A percentile compares a stretch with the other conserved stretches of the same genome.
phyloP scores from a whole-genome alignment of 495 filamentous ascomycete genomes.

The Neurospora hispaniola region DNA sequence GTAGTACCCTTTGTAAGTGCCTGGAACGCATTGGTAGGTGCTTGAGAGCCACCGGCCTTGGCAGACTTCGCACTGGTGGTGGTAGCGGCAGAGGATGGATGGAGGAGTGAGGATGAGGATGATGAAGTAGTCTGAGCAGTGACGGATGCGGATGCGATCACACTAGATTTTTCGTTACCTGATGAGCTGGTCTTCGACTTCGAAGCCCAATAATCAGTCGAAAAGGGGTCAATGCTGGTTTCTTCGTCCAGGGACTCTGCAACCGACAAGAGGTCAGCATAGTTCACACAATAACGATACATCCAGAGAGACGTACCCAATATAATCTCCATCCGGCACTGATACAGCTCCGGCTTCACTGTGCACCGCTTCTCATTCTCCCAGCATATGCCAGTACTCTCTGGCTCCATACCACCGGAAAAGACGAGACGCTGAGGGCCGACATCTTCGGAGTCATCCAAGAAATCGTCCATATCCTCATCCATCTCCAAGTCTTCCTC shows the following conservation, averaged over 20 bases:
- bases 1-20: constrained; percentile 7
- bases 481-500: constrained; percentile 52
- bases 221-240: constrained; percentile 73
- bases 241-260: constrained; percentile 27
- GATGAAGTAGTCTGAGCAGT: background rate
- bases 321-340: constrained; percentile 63
- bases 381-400: constrained; percentile 73
- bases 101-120: background rate
- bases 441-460: constrained; percentile 58
- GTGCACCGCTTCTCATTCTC: constrained; percentile 43
- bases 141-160: background rate
- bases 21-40: constrained; percentile 16
- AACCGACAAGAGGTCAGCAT: constrained; percentile 5
- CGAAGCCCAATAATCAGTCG: constrained; percentile 64
- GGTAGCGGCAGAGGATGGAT: background rate
- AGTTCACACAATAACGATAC: background rate
- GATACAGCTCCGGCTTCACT: constrained; percentile 31
- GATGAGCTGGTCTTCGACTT: constrained; percentile 13
- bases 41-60: background rate
- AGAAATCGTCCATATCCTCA: constrained; percentile 64
- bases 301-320: constrained; percentile 41
- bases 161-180: constrained; percentile 10
- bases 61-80: background rate
- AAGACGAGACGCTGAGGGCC: constrained; percentile 32
- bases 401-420: constrained; percentile 60